Base-by-base conservation (phyloP, 1,284 basidiomycete genomes). In the Sporisorium reilianum region DNA sequence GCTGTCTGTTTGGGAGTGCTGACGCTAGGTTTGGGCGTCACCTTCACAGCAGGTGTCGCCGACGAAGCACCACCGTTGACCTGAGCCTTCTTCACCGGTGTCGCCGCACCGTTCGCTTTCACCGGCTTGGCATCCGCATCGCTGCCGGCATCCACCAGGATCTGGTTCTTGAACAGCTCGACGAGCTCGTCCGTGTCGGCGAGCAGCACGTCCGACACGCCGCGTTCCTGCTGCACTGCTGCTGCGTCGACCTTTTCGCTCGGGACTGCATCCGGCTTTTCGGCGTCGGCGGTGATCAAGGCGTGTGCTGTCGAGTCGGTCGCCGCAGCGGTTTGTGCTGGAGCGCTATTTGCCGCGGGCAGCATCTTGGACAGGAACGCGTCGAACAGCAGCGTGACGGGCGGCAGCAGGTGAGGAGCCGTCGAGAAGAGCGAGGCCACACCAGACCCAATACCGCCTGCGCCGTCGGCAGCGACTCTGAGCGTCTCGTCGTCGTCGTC, bases 391-490 rank as follows among this genome's bases (percentile, higher is more conserved):
- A 88, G 87, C 52, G 90, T 89, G 60, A 95, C 86, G 5, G 93
- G 90, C 16, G 94, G 93, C 78, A 93, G 88, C 51, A 93, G 88
- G 85, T 95, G 92, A 30, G 91, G 89, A 5, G 94, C 91, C 3
- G 88, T 89, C 68, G 91, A 89, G 80, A 94, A 92, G 46, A 91
- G 85, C 60, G 86, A 86, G 11, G 82, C 77, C 88, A 72, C 63
- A 3, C 64, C 74, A 10, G 74, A 56, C 2, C 64, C 68, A 5
- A 49, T 51, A 7, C 26, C 55, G 20, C 55, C 36, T 11, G 56
- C 42, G 32, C 20, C 52, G 36, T 40, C 38, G 16, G 32, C 41
- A n/a, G 51, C 41, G 16, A 25, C 22, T 4, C 41, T 32, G 41
- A 52, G 26, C 12, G 40, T 12, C n/a, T 25, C 49, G 25, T 48